These are phyloP conservation scores for Polygonum aviculare DNA, from an alignment of 148 eudicot genomes.

Conservation along the genomic window DNA sequence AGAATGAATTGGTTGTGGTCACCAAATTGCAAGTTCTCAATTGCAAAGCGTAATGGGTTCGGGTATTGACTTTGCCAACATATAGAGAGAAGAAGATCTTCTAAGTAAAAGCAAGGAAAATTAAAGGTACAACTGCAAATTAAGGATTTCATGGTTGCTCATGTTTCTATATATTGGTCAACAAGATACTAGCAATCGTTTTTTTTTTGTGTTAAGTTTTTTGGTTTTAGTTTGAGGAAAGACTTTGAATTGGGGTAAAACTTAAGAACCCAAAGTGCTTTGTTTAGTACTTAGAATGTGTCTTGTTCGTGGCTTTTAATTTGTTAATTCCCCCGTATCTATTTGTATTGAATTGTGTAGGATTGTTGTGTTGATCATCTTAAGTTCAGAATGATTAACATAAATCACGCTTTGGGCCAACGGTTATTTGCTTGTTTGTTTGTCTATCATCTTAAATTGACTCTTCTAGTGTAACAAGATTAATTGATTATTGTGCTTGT, in stretches of 20 bases:
- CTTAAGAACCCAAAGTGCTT: not conserved
- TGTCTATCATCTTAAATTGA: too few relatives aligned
- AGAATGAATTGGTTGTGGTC: not conserved
- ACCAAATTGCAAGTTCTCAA: not conserved
- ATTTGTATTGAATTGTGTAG: constrained; percentile 5
- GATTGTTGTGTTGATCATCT: not conserved
- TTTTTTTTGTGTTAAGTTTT: not conserved
- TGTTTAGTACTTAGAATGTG: not conserved
- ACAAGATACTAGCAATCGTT: not conserved
- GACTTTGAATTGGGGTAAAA: not conserved
- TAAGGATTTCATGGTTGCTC: not conserved
- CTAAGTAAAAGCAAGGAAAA: not conserved
- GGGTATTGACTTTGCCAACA: constrained; percentile 80
- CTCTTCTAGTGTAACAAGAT: too few relatives aligned
- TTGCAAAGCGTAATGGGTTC: constrained; percentile 54
- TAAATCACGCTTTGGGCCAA: not conserved
- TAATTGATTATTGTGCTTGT: too few relatives aligned
- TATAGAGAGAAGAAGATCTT: not conserved
- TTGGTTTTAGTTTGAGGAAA: not conserved
- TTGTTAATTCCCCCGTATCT: not conserved
- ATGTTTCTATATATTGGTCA: not conserved
- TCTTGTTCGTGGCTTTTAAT: not conserved
- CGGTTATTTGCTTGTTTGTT: not conserved
- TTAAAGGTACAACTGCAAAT: not conserved
- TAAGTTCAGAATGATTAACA: not conserved